A percentile compares a stretch with the other conserved stretches of the same genome.
These are phyloP conservation scores for Ceriops zippeliana DNA, from an alignment of 345 rosid genomes.

Conservation along the genomic window DNA sequence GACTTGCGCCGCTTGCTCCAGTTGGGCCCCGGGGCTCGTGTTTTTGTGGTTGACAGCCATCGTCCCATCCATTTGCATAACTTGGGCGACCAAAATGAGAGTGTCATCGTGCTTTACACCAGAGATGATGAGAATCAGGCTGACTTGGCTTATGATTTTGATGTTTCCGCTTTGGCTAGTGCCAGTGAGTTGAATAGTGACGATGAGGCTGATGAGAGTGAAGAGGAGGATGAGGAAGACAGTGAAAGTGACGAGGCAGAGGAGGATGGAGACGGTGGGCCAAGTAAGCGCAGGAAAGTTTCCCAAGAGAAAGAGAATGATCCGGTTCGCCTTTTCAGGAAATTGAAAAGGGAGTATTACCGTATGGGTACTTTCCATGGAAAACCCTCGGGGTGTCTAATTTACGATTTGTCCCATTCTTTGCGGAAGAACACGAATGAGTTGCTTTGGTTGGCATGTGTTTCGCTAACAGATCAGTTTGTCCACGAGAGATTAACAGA, in stretches of 20 bases:
- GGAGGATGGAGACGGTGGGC: constrained; percentile 38
- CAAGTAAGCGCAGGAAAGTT: constrained; percentile 67
- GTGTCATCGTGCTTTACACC: constrained; percentile 62
- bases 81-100: constrained; percentile 62
- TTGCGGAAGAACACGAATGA: constrained; percentile 87
- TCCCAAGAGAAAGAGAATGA: constrained; percentile 39
- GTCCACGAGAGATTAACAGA: constrained; percentile 90
- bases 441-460: constrained; percentile 93
- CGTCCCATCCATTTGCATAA: constrained; percentile 93
- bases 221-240: constrained; percentile 28
- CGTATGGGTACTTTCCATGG: constrained; percentile 88
- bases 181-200: constrained; percentile 45
- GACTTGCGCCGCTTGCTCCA: constrained; percentile 57
- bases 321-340: constrained; percentile 51
- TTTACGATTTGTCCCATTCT: constrained; percentile 73
- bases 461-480: constrained; percentile 89
- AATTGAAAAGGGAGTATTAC: constrained; percentile 69
- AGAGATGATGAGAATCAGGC: constrained; percentile 47
- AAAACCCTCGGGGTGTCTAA: constrained; percentile 82
- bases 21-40: constrained; percentile 53
- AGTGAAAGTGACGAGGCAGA: constrained; percentile 36
- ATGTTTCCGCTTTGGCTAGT: constrained; percentile 70
- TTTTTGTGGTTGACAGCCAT: constrained; percentile 89
- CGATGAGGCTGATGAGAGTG: constrained; percentile 24
- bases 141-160: constrained; percentile 76